Evolutionary conservation across 2,329 filamentous ascomycete species (phyloP).

Genomic region (Aspergillus sp.): DNA sequence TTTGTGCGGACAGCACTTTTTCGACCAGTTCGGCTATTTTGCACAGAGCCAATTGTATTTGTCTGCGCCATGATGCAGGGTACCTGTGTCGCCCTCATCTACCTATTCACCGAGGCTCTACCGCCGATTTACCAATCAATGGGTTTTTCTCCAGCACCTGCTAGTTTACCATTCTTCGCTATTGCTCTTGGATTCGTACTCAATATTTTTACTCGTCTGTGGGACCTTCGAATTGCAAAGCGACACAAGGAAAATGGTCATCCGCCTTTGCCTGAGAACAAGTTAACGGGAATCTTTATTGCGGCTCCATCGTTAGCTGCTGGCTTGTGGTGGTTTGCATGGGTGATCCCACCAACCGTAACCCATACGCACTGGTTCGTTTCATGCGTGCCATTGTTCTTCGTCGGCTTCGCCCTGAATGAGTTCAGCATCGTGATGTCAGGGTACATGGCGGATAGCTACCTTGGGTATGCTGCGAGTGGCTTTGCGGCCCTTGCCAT

Average conservation of each 20-base stretch:
- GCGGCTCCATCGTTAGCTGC: slow-evolving; percentile 38
- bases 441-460: slow-evolving; percentile 39
- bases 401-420: slow-evolving; percentile 41
- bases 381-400: slow-evolving; percentile 31
- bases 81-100: slow-evolving; percentile 40
- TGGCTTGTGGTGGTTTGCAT: slow-evolving; percentile 41
- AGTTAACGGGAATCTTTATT: slow-evolving; percentile 40
- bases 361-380: slow-evolving; percentile 30
- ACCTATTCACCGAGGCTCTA: slow-evolving; percentile 39
- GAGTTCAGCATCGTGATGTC: slow-evolving; percentile 37
- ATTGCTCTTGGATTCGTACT: slow-evolving; percentile 31
- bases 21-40: slow-evolving; percentile 37
- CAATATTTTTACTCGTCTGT: slow-evolving; percentile 35
- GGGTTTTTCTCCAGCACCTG: slow-evolving; percentile 22
- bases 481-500: slow-evolving; percentile 36
- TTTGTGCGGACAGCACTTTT: slow-evolving; percentile 35
- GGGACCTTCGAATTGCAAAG: slow-evolving; percentile 31
- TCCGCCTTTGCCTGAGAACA: slow-evolving; percentile 37
- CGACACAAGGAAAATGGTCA: slow-evolving; percentile 13
- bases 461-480: slow-evolving; percentile 36
- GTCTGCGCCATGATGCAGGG: slow-evolving; percentile 37
- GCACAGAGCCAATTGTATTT: slow-evolving; percentile 42
- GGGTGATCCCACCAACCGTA: slow-evolving; percentile 38
- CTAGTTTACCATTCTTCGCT: slow-evolving; percentile 34
- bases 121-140: slow-evolving; percentile 31